Evolutionary conservation across 2,329 filamentous ascomycete genomes (phyloP).

Genomic region (Botrytis squamosa): DNA sequence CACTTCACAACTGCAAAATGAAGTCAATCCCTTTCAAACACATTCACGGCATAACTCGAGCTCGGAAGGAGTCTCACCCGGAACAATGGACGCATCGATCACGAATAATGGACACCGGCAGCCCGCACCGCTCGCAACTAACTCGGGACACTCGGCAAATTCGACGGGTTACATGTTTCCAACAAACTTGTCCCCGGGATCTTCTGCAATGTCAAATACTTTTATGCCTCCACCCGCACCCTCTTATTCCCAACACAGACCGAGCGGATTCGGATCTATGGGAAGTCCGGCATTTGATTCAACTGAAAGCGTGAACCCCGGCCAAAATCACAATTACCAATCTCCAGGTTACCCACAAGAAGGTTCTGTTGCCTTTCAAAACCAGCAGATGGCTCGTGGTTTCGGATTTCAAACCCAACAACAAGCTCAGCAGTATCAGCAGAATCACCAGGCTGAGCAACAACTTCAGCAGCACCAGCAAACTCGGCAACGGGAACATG

Average conservation of each 20-base stretch:
- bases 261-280: background rate
- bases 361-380: background rate
- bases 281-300: background rate
- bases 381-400: background rate
- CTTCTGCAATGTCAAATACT: background rate
- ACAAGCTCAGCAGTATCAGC: background rate
- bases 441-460: background rate
- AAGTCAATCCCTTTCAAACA: background rate
- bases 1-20: conserved; percentile 1
- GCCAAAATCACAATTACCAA: background rate
- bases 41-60: background rate
- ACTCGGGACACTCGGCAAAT: background rate
- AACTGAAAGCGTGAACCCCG: background rate
- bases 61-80: conserved; percentile 13
- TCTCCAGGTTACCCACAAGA: background rate
- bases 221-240: background rate
- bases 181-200: background rate
- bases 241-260: background rate
- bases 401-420: background rate
- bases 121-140: background rate
- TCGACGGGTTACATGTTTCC: background rate
- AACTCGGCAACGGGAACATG: background rate
- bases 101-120: conserved; percentile 3
- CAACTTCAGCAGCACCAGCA: background rate
- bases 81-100: conserved; percentile 7